Conservation (phyloP, 2,329 filamentous ascomycete genomes). For the Hymenoscyphus fraxineus region DNA sequence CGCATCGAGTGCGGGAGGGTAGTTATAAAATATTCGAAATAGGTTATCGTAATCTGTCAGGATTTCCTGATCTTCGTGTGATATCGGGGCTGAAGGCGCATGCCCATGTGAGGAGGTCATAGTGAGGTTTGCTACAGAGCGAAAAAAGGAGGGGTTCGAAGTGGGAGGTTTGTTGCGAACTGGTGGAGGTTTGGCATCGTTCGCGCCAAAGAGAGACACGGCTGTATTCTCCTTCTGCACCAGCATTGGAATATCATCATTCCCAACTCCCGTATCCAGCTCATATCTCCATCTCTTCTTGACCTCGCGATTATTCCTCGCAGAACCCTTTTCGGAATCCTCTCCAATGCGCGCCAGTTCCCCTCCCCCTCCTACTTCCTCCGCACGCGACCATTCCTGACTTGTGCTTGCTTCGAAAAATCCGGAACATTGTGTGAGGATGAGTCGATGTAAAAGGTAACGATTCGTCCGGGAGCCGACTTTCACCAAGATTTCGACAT, state of each 20-base stretch:
- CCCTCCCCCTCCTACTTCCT: conserved; percentile 20
- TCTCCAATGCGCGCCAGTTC: conserved; percentile 52
- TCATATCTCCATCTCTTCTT: conserved; percentile 77
- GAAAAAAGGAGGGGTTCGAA: conserved; percentile 71
- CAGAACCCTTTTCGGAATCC: conserved; percentile 40
- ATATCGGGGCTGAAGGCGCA: conserved; percentile 46
- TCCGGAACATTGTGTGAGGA: conserved; percentile 82
- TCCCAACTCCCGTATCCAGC: conserved; percentile 69
- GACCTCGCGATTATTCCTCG: conserved; percentile 23
- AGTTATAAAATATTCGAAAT: conserved; percentile 94
- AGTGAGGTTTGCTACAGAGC: conserved; percentile 77
- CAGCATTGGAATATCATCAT: conserved; percentile 80
- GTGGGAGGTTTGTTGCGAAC: conserved; percentile 59
- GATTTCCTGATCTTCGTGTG: conserved; percentile 66
- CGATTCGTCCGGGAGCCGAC: conserved; percentile 69
- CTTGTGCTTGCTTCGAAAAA: conserved; percentile 89
- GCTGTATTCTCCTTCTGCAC: conserved; percentile 66
- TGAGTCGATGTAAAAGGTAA: conserved; percentile 84
- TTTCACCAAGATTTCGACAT: conserved; percentile 83
- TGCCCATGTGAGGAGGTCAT: conserved; percentile 42
- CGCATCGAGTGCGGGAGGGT: conserved; percentile 74
- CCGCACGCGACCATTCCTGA: conserved; percentile 63
- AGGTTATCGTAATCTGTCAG: conserved; percentile 93
- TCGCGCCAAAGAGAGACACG: conserved; percentile 55
- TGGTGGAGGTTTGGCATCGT: conserved; percentile 41